A percentile compares a stretch with the other conserved stretches of the same genome.
phyloP scores from a whole-genome alignment of 2,329 filamentous ascomycete species.

The Claviceps digitariae region DNA sequence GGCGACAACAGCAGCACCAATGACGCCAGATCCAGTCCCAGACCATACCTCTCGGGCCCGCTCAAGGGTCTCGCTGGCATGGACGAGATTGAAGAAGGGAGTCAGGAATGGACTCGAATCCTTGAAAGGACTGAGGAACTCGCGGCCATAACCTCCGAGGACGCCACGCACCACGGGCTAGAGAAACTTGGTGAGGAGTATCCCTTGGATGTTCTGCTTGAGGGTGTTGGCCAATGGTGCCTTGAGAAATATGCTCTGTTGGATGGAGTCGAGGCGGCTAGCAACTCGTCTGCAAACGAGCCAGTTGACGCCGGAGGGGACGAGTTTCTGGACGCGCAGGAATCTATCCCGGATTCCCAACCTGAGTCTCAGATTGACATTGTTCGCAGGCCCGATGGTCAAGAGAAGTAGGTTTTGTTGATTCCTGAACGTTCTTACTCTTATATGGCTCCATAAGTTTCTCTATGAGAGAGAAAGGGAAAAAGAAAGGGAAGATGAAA shows the following conservation, averaged over 20 bases:
- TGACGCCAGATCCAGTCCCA: not conserved
- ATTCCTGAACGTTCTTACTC: not conserved
- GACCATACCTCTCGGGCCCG: slow-evolving; percentile 11
- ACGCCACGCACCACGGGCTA: slow-evolving; percentile 6
- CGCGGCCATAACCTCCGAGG: not conserved
- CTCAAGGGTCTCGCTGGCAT: slow-evolving; percentile 14
- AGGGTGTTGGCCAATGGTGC: slow-evolving; percentile 10
- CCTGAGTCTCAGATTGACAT: not conserved
- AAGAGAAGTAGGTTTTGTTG: slow-evolving; percentile 1
- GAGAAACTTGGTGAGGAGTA: slow-evolving; percentile 9
- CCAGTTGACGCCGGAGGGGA: not conserved
- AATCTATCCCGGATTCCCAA: not conserved
- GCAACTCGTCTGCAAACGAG: not conserved
- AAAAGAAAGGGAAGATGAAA: no score
- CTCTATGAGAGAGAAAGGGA: no score
- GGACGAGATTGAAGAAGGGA: not conserved
- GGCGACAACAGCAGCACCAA: not conserved
- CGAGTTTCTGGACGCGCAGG: not conserved
- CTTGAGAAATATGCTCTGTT: slow-evolving; percentile 7
- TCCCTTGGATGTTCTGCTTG: slow-evolving; percentile 9
- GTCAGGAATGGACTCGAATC: not conserved
- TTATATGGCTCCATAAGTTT: no score
- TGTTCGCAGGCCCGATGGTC: not conserved
- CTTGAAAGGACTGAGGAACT: not conserved
- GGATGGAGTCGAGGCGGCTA: not conserved